Percentiles rank a stretch among this genome's conserved stretches.
These are phyloP conservation scores for Pseudozyma pruni DNA, from an alignment of 1,284 basidiomycete genomes.

Conservation along the genomic window DNA sequence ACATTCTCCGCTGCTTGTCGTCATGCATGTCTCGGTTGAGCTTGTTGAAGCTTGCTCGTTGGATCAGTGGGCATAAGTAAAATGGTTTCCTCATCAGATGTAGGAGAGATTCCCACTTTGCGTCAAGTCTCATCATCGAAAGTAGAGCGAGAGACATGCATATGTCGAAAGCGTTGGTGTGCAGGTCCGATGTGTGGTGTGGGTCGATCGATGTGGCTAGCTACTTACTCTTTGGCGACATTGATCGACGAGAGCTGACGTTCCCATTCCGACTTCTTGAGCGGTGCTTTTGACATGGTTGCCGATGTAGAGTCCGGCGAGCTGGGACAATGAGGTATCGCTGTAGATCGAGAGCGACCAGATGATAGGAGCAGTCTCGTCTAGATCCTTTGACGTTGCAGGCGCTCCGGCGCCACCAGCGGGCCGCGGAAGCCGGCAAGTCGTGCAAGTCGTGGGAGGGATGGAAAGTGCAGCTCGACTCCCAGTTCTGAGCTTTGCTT, in stretches of 20 bases:
- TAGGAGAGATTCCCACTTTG: slow-evolving; percentile 76
- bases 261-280: slow-evolving; percentile 70
- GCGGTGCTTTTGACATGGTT: slow-evolving; percentile 37
- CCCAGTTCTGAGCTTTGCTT: neutral
- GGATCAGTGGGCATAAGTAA: slow-evolving; percentile 71
- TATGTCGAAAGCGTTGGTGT: slow-evolving; percentile 3
- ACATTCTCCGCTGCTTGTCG: neutral
- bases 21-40: slow-evolving; percentile 3
- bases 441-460: slow-evolving; percentile 14
- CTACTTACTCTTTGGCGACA: slow-evolving; percentile 72
- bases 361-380: neutral
- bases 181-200: slow-evolving; percentile 1
- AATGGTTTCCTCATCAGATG: slow-evolving; percentile 70
- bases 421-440: slow-evolving; percentile 17
- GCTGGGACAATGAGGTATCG: neutral
- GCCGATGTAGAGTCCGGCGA: neutral
- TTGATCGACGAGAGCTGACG: slow-evolving; percentile 69
- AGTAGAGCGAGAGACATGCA: slow-evolving; percentile 21
- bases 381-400: neutral
- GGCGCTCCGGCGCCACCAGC: slow-evolving; percentile 25
- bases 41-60: slow-evolving; percentile 18
- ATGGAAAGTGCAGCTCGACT: neutral
- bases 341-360: too few species aligned
- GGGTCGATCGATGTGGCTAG: slow-evolving; percentile 13
- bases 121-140: slow-evolving; percentile 70